Evolutionary conservation across 75 land plant species (phyloP), one percentile per base, ranked within the genome.

Genomic region (Cryptomeria japonica): DNA sequence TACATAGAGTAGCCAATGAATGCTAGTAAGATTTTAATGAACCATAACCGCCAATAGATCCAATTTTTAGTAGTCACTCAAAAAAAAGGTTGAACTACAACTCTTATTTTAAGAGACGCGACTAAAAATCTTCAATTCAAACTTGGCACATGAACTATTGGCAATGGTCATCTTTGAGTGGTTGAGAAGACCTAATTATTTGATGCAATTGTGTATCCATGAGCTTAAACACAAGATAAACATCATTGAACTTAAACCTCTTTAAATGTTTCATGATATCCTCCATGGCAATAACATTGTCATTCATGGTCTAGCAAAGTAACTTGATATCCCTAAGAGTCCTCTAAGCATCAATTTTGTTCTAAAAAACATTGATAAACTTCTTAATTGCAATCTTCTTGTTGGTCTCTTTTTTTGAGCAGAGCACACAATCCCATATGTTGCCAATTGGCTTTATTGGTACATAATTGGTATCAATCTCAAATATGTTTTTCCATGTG

Each of bases 341-440:
- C 77, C 97, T 90, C 89, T 94, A 80, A 3, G 95, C 97, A 87
- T 96, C 96, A 7, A 91, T 90, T 1, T 89, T 87, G 84, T 96
- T 96, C 89, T 94, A 95, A 86, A 94, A 94, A 34, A 90, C 96
- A 84, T 94, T 94, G 22, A 88, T 89, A 61, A 96, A 93, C 92
- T 92, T 96, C 93, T 96, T 96, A 78, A 94, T 96, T 15, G 96
- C 96, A 10, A 94, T 92, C 85, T 92, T 93, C 86, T 93, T 94
- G 49, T 90, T 90, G 36, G 90, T 93, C 47, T 94, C 95, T 56
- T 75, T 85, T 94, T 94, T 19, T 90, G 73, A 2, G 94, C 92
- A 38, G 97, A 96, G 88, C 96, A 96, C 8, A 96, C 97, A 44
- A 96, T 89, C 1, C 97, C 97, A 86, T 96, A 96, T 15, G 96